A percentile compares a stretch with the other conserved stretches of the same genome.
Evolutionary conservation across 2,329 filamentous ascomycete species (phyloP).

Genomic region (Fusarium oligoseptatum): DNA sequence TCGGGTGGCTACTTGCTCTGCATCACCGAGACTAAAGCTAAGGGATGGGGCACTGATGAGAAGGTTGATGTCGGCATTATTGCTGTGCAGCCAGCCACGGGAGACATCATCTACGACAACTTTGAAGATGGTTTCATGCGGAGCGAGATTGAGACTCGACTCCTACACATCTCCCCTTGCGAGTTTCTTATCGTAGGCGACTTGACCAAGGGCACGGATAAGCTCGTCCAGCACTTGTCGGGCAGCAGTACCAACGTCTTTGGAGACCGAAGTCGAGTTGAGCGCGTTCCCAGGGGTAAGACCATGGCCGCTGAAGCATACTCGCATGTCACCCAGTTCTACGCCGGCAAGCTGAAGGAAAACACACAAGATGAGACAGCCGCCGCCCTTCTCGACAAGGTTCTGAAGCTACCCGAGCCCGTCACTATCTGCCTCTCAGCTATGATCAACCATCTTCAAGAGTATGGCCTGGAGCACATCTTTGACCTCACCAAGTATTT

Average conservation of each 20-base stretch:
- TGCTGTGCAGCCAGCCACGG: constrained; percentile 94
- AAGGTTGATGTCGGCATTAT: constrained; percentile 92
- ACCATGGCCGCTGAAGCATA: constrained; percentile 87
- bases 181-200: constrained; percentile 95
- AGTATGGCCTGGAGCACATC: constrained; percentile 94
- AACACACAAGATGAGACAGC: constrained; percentile 67
- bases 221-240: constrained; percentile 89
- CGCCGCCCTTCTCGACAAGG: constrained; percentile 82
- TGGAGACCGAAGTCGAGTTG: constrained; percentile 88
- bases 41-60: constrained; percentile 87
- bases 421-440: constrained; percentile 94
- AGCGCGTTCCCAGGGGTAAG: constrained; percentile 80
- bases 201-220: constrained; percentile 90
- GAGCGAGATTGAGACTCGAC: constrained; percentile 93
- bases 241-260: constrained; percentile 93
- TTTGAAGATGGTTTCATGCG: constrained; percentile 99
- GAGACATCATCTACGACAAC: constrained; percentile 94
- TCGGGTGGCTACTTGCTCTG: constrained; percentile 91
- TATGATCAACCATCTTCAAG: constrained; percentile 93
- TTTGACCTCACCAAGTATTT: constrained; percentile 98
- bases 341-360: constrained; percentile 84
- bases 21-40: constrained; percentile 87
- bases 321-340: constrained; percentile 92
- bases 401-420: constrained; percentile 84
- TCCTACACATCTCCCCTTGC: constrained; percentile 94